Base-by-base conservation (phyloP, 1,284 basidiomycete species). In the Austroboletus novae-zelandiae region DNA sequence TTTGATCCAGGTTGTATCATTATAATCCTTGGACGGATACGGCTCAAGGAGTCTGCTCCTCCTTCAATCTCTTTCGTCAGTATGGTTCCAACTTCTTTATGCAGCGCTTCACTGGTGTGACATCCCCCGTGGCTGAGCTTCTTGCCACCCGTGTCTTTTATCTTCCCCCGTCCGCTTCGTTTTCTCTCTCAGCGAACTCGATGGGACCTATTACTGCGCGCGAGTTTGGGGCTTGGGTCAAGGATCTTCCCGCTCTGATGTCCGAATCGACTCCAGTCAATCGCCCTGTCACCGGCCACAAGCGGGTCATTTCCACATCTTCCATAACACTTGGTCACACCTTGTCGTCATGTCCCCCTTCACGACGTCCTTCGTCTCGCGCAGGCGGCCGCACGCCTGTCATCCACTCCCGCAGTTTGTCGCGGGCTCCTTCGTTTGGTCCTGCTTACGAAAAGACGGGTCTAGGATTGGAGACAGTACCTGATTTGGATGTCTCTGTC, bases 21-120 rank as follows among this genome's bases (percentile, higher is more conserved):
- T 91, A 86, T 70, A 98, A 97, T 71, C 96, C 96, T 17, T 99
- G 97, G 94, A 90, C 90, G 44, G 97, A 99, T 68, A 96, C 97
- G 3, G 81, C 83, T 43, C 75, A 84, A 58, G 79, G 84, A 69
- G 76, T 81, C 60, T 84, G 87, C 73, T 80, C 80, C 29, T 94
- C 94, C 39, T 99, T 98, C 71, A 81, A 84, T 57, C 77, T 84
- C 13, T 99, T 89, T 74, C 84, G 86, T 60, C 76, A 79, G 50
- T 82, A 91, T 57, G 94, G 93, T 25, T 77, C 89, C 68, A 74
- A 75, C 35, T 99, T 98, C 73, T 87, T 99, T 67, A 83, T 92
- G 75, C 77, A 83, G 55, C 86, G 94, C 47, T 98, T 98, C 71
- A 81, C 91, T 20, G 96, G 96, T 55, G 95, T 99, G 83, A 94